Evolutionary conservation across 1,284 basidiomycete genomes (phyloP), one percentile per base, ranked within the genome.

Genomic region (Cystobasidium slooffiae): DNA sequence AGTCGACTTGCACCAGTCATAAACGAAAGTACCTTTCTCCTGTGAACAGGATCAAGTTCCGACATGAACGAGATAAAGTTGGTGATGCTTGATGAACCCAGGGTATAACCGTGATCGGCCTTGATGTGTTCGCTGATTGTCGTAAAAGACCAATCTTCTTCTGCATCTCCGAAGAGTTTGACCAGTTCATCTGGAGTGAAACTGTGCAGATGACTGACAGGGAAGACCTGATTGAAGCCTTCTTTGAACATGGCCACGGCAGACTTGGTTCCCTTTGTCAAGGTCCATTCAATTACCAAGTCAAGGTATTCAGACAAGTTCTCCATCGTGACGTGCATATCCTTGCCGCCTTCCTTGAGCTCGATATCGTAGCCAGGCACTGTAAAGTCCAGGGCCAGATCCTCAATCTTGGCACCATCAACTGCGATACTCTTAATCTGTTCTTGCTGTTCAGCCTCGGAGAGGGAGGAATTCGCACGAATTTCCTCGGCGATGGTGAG

Each of bases 21-120:
- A 84, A 99, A 99, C 81, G 98, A 95, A 63, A 99, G 84, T 84
- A 92, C 98, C 75, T 91, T 90, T 75, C 97, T 89, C 51, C 96
- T 89, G 56, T 89, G 87, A 1, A 87, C 82, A 22, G 82, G 82
- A 78, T 92, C 89, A 80, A 92, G 97, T 66, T 88, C 86, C 0
- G 92, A 86, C 89, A 99, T 92, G 79, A 95, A 88, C 73, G 91
- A 90, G 47, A 97, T 84, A 75, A 99, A 66, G 80, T 94, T 90
- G 56, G 89, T 88, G 78, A 99, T 94, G 0, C 94, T 89, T 41
- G 89, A 88, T 81, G 93, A 96, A 82, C 98, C 96, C 22, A 91
- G 89, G 78, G 95, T 95, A 86, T 96, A 98, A 10, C 97, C 97
- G 82, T 99, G 97, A 81, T 99, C 97, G 10, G 97, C 96, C 83